Base-by-base conservation (phyloP, 108 stramenopile genomes). In the Fragilaria radians region DNA sequence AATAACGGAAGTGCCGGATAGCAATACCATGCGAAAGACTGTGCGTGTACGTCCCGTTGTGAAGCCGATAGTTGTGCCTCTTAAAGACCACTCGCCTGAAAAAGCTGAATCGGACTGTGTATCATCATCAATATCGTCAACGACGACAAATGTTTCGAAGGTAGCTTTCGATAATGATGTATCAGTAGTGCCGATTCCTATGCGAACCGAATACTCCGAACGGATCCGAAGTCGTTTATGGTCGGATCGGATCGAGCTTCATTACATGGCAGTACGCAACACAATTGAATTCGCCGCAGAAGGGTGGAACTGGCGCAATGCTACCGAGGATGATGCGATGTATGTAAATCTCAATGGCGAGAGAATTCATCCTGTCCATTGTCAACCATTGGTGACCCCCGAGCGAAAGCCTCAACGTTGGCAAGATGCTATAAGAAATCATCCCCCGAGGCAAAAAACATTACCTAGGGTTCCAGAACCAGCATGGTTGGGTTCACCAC, bases 301-400 rank as follows among this genome's bases (percentile, higher is more conserved):
- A 65, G 88, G 88, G 28, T 89, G 83, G 80, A 62, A 85, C 51
- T 85, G 83, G 88, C 55, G 77, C 50, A 79, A 70, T 26, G 81
- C 75, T 11, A 49, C 72, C 25, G 88, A 89, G 54, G 88, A 86
- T 61, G 83, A 85, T 21, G 33, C 63, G 11, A 85, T 90, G 83
- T 80, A 72, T 49, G 57, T 79, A 21, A 36, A 59, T 49, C 31
- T 54, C 2, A 71, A 65, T 27, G 80, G 82, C 11, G 81, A 89
- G 36, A 72, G 76, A 4, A 74, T 89, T 28, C 88, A 89, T 65
- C 88, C 88, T 7, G 78, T 78, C 18, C 88, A 89, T 68, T 81
- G 51, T 47, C 63, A 14, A 42, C 36, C 36, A 7, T 42, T 42
- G 36, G 36, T 42, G 7, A 11, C 36, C 7, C 7, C 11, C 36